Base-by-base conservation (phyloP, 2,329 filamentous ascomycete species). In the Trichoderma asperellum region DNA sequence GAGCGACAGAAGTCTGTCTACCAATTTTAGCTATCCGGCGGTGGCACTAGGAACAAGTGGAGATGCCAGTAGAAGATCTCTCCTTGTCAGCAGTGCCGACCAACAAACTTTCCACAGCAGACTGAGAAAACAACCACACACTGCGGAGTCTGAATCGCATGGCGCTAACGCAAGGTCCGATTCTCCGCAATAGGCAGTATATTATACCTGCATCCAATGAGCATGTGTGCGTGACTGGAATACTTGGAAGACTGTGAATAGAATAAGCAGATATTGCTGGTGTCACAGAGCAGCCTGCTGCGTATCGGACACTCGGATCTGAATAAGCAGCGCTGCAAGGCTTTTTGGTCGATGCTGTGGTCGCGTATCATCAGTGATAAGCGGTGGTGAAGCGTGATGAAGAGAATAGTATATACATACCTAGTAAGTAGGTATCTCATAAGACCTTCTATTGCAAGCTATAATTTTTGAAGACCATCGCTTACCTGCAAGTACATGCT, bases 141-240 rank as follows among this genome's bases (percentile, higher is more conserved):
- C n/a, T 68, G 59, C 57, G 40, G 49, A 40, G 52, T 34, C 27
- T 14, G 34, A 43, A 35, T 37, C 53, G 58, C 58, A 68, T 62
- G 49, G 40, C 58, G 52, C 67, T 68, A 68, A 68, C 67, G 59
- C 67, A 68, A 68, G 67, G 59, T 56, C 59, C 57, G n/a, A 49
- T 11, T 12, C 24, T 49, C 47, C n/a, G 47, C 24, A 49, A 21
- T 49, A 49, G 8, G n/a, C 47, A 18, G 18, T 40, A 18, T 40
- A 40, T 5, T 5, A 16, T 16, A 16, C 37, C 37, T 18, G 7
- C 7, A 8, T 3, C 47, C 47, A 49, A 49, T 49, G 21, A 49
- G 47, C 47, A 49, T 49, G 47, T 43, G 16, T 18, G 40, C 40
- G 40, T 43, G 16, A n/a, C 40, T n/a, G 40, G 18, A 43, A 8